Percentiles rank a stretch among this genome's conserved stretches.
phyloP scores from a whole-genome alignment of 306 rosid genomes.

The Glycyrrhiza uralensis region DNA sequence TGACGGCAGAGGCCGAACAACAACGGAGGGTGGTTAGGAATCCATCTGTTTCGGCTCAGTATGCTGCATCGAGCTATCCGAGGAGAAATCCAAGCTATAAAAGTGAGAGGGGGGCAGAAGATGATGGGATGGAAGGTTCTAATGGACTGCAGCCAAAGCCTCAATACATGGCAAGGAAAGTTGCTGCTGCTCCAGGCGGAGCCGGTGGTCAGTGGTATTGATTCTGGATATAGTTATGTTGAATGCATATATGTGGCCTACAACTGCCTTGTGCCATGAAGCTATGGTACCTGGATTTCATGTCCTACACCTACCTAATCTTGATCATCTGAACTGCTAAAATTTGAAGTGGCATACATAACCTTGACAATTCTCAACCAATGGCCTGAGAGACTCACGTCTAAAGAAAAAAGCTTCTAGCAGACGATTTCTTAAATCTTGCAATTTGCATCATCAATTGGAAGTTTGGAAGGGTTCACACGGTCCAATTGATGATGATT shows the following conservation, averaged over 20 bases:
- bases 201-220: conserved; percentile 85
- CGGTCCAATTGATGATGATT: conserved; percentile 30
- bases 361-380: conserved; percentile 12
- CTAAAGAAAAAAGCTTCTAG: background rate
- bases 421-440: conserved; percentile 19
- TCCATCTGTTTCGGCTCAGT: conserved; percentile 57
- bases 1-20: conserved; percentile 74
- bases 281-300: conserved; percentile 18
- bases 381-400: conserved; percentile 16
- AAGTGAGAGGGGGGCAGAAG: conserved; percentile 63
- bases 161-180: conserved; percentile 84
- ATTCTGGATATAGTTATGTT: conserved; percentile 21
- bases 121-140: conserved; percentile 73
- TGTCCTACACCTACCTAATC: conserved; percentile 20
- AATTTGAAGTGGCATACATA: background rate
- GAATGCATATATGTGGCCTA: conserved; percentile 4
- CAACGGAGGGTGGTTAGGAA: conserved; percentile 70
- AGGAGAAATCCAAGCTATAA: conserved; percentile 78
- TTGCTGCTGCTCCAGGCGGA: conserved; percentile 90
- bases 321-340: conserved; percentile 23
- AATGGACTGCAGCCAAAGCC: conserved; percentile 87
- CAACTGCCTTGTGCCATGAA: conserved; percentile 12
- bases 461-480: conserved; percentile 3
- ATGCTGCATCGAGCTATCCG: conserved; percentile 61
- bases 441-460: conserved; percentile 24